Evolutionary conservation across 176 grass and related monocot genomes (phyloP), one percentile per base, ranked within the genome.

Genomic region (Themeda triandra): DNA sequence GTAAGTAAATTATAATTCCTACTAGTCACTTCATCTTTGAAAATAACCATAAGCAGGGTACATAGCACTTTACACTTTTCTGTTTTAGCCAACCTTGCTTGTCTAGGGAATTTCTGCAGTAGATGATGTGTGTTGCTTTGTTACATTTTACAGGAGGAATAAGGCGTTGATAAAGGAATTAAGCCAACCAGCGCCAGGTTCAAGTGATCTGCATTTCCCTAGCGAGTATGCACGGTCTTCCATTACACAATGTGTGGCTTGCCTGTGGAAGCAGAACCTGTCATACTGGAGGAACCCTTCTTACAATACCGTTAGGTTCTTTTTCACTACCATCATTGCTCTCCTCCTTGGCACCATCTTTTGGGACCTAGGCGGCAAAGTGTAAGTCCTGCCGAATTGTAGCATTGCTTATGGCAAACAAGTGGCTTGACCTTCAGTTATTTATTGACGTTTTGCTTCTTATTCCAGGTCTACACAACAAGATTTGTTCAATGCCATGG

Each of bases 221-320:
- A 94, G 84, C n/a, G 49, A 86, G 30, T 94, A 89, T 24, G 85
- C 95, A 0, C 90, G 86, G 60, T 81, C 95, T 81, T 91, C 72
- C 29, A 13, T 84, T 49, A 83, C 75, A 28, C 95, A 97, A 86
- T 94, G 90, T n/a, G 23, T 94, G 24, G 95, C 95, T 46, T 92
- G 90, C 35, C 69, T 97, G 42, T 97, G 95, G 95, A 97, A 97
- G 60, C 95, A 97, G 51, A 81, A 82, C 84, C 51, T 89, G 40
- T 97, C 95, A 53, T 97, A 97, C 56, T 97, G 95, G 95, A 87
- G 95, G 76, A 97, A 97, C 45, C 92, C 95, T 84, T 68, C 95
- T 70, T 97, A 94, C 67, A 97, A 89, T 39, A 79, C 92, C 6
- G 81, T 94, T 18, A 82, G 92, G 31, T 91, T 94, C 51, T 87